These are phyloP conservation scores for Castanea mollissima DNA, from an alignment of 306 rosid species.

Conservation along the genomic window DNA sequence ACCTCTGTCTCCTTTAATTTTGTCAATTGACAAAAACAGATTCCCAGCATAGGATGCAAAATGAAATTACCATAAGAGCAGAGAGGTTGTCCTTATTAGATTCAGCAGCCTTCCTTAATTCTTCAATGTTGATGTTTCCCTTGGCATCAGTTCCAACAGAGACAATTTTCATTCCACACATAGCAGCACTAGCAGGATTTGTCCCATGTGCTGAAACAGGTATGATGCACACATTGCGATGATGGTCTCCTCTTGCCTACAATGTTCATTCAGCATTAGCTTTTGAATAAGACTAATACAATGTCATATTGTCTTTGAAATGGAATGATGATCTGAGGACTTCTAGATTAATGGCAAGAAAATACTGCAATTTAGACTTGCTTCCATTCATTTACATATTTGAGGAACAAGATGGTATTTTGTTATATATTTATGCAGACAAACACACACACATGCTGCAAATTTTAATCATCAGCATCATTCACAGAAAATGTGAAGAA, in stretches of 20 bases:
- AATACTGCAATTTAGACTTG: slow-evolving; percentile 1
- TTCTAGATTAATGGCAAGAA: slow-evolving; percentile 13
- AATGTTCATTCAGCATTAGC: slow-evolving; percentile 24
- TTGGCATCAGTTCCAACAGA: slow-evolving; percentile 96
- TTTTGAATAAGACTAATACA: slow-evolving; percentile 7
- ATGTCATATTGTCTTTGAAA: neutral
- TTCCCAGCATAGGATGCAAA: slow-evolving; percentile 21
- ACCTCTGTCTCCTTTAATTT: neutral
- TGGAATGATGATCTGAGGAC: neutral
- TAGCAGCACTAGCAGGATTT: slow-evolving; percentile 99
- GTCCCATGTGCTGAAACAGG: slow-evolving; percentile 99
- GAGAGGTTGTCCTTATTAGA: slow-evolving; percentile 73
- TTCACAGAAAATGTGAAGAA: neutral
- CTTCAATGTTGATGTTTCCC: slow-evolving; percentile 90
- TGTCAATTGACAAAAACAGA: neutral
- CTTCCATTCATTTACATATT: neutral
- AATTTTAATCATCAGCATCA: neutral
- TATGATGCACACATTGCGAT: slow-evolving; percentile 92
- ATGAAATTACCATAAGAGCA: slow-evolving; percentile 74
- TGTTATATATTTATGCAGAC: neutral
- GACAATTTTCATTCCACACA: slow-evolving; percentile 99
- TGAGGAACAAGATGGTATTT: neutral
- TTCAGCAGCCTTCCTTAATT: slow-evolving; percentile 96
- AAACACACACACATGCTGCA: neutral
- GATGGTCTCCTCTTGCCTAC: slow-evolving; percentile 94